These are phyloP conservation scores for Amphirosellinia nigrospora DNA, from an alignment of 495 filamentous ascomycete species.

Conservation along the genomic window DNA sequence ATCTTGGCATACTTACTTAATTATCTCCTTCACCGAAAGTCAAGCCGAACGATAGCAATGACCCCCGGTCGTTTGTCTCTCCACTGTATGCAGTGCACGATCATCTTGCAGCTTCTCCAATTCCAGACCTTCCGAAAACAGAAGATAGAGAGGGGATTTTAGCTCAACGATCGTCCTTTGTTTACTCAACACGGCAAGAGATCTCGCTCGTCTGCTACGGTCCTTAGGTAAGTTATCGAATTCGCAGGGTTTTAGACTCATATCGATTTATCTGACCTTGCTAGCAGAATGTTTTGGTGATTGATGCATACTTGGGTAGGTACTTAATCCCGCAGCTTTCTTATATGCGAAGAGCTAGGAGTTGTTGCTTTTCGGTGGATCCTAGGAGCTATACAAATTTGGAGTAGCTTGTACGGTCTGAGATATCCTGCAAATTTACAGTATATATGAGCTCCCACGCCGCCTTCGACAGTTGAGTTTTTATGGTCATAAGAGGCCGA, in stretches of 20 bases:
- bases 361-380: too few relatives aligned
- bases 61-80: neutral
- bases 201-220: neutral
- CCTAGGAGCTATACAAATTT: too few relatives aligned
- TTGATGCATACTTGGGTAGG: too few relatives aligned
- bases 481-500: too few relatives aligned
- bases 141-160: slow-evolving; percentile 3
- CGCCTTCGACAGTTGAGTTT: too few relatives aligned
- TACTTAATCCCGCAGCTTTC: neutral
- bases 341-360: neutral
- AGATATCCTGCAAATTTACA: too few relatives aligned
- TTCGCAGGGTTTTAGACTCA: neutral
- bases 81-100: slow-evolving; percentile 21
- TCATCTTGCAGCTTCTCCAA: slow-evolving; percentile 24
- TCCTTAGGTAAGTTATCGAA: too few relatives aligned
- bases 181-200: slow-evolving; percentile 3
- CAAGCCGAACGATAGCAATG: neutral
- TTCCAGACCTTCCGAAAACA: slow-evolving; percentile 21
- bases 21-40: slow-evolving; percentile 14
- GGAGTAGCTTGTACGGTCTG: too few relatives aligned
- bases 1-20: neutral
- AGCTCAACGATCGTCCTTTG: slow-evolving; percentile 5
- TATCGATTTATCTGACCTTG: too few relatives aligned
- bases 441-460: too few relatives aligned
- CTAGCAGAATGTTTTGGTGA: too few relatives aligned